Percentiles rank a stretch among this genome's conserved stretches.
These are phyloP conservation scores for Zychaea mexicana DNA, from an alignment of 371 early-diverging fungal genomes.

Conservation along the genomic window DNA sequence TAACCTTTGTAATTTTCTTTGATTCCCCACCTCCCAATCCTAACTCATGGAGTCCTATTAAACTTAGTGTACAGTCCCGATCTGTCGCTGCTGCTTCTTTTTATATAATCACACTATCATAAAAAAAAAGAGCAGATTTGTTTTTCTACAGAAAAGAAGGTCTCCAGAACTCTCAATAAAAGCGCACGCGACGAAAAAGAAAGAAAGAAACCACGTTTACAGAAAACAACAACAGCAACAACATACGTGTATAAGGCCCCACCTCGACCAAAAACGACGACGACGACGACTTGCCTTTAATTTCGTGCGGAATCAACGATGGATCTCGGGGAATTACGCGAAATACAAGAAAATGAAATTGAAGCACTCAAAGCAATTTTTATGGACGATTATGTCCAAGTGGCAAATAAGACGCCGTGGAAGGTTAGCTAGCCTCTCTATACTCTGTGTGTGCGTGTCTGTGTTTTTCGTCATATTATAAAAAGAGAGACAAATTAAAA, in stretches of 20 bases:
- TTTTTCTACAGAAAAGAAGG: neutral
- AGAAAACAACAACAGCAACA: neutral
- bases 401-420: constrained; percentile 70
- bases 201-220: neutral
- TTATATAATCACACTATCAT: neutral
- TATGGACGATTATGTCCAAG: constrained; percentile 74
- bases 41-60: constrained; percentile 4
- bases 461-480: too few relatives aligned
- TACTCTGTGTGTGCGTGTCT: neutral
- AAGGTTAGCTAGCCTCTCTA: constrained; percentile 45
- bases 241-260: neutral
- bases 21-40: neutral
- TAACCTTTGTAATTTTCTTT: neutral
- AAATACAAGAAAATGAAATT: constrained; percentile 77
- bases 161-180: neutral
- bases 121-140: neutral
- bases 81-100: constrained; percentile 5
- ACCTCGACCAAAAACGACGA: too few relatives aligned
- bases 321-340: constrained; percentile 59
- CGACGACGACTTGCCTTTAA: too few relatives aligned
- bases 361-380: constrained; percentile 71
- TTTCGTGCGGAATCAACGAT: constrained; percentile 16
- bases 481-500: too few relatives aligned
- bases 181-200: too few relatives aligned
- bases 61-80: neutral